These are phyloP conservation scores for Ceratorhiza oryzae-sativae DNA, from an alignment of 1,284 basidiomycete genomes.

Conservation along the genomic window DNA sequence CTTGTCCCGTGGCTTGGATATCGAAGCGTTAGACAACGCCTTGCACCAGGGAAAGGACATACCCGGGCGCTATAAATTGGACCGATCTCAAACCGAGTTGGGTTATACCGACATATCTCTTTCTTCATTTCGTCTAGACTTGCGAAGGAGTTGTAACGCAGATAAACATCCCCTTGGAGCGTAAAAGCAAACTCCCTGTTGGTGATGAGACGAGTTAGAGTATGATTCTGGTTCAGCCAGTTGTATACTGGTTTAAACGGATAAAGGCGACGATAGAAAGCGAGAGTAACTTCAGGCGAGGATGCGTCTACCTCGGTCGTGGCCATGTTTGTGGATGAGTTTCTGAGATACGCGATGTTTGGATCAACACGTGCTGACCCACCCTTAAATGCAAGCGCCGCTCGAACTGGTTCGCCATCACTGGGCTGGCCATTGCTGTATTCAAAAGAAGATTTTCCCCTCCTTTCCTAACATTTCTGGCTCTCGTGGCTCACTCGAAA, in stretches of 20 bases:
- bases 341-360: not conserved
- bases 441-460: too few relatives aligned
- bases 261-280: conserved; percentile 91
- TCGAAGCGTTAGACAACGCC: conserved; percentile 16
- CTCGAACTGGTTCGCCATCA: not conserved
- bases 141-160: conserved; percentile 93
- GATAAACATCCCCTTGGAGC: conserved; percentile 87
- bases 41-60: conserved; percentile 49
- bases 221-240: conserved; percentile 94
- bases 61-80: conserved; percentile 91
- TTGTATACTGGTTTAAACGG: conserved; percentile 93
- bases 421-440: too few relatives aligned
- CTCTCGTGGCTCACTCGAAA: not conserved
- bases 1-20: conserved; percentile 83
- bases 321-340: conserved; percentile 12
- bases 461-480: not conserved
- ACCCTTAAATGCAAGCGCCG: conserved; percentile 21
- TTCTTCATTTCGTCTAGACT: conserved; percentile 91
- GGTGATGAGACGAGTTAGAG: conserved; percentile 73
- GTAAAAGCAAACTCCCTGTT: conserved; percentile 99
- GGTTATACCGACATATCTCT: conserved; percentile 82
- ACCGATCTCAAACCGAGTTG: conserved; percentile 95
- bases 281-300: conserved; percentile 75
- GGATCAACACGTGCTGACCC: conserved; percentile 27
- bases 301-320: conserved; percentile 50